Conservation (phyloP, 164 flowering plant species). For the Magnolia sinica region DNA sequence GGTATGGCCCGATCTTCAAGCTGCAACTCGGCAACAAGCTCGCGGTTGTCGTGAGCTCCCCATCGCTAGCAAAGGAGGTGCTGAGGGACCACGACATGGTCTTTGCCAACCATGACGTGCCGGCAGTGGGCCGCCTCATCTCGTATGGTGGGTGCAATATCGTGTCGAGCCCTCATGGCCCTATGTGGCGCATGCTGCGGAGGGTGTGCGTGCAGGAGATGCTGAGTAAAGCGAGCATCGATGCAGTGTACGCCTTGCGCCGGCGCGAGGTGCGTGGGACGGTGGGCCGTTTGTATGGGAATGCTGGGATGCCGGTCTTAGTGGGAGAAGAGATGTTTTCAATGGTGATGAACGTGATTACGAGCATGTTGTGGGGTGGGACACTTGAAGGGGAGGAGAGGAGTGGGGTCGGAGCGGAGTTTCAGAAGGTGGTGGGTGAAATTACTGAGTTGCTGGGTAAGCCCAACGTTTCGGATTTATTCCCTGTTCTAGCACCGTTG, state of each 20-base stretch:
- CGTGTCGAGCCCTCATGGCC: conserved; percentile 7
- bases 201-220: conserved; percentile 13
- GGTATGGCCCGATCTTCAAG: conserved; percentile 9
- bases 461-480: conserved; percentile 29
- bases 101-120: conserved; percentile 19
- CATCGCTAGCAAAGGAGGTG: conserved; percentile 8
- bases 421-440: conserved; percentile 4
- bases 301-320: conserved; percentile 9
- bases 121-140: background rate
- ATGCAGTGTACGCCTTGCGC: conserved; percentile 1
- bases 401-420: conserved; percentile 4
- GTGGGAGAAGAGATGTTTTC: conserved; percentile 12
- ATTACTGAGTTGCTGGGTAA: conserved; percentile 2
- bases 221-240: conserved; percentile 9
- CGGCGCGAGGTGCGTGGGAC: conserved; percentile 2
- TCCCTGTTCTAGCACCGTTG: conserved; percentile 24
- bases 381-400: conserved; percentile 12
- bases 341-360: conserved; percentile 8
- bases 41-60: conserved; percentile 5
- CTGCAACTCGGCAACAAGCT: conserved; percentile 2
- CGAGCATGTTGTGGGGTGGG: conserved; percentile 17
- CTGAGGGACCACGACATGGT: conserved; percentile 7
- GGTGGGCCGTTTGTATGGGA: background rate
- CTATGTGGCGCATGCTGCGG: conserved; percentile 10
- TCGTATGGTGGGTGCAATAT: conserved; percentile 8